Evolutionary conservation across 1,139 yeast species (phyloP), one percentile per base, ranked within the genome.

Genomic region (Candida sp.): DNA sequence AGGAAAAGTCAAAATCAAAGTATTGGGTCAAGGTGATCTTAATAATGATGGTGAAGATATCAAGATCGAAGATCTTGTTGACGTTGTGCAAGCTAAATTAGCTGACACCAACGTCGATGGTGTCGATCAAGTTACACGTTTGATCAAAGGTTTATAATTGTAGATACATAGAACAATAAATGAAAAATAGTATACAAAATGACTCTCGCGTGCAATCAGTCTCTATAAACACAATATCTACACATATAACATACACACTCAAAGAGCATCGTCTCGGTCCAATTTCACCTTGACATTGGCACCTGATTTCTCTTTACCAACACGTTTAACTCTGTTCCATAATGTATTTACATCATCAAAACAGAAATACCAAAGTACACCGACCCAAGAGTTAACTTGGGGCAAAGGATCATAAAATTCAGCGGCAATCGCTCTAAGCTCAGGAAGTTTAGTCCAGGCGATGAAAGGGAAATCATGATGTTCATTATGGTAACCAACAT

Each of bases 401-500:
- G 97, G 97, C 47, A 90, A 73, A 1, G 89, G 88, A 42, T 79
- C 86, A 61, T 90, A 90, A 60, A 86, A 90, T 57, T 90, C 97
- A 12, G 75, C 60, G 2, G 97, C 97, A 38, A 87, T 77, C 40
- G 66, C 60, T 47, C 86, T 74, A 35, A 90, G 68, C 47, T 76
- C 68, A 35, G 88, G 88, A 42, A 90, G 70, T 49, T 83, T 81
- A 1, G 95, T 77, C 97, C 97, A 90, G 0, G 97, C 93, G 53
- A 90, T 78, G 60, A 82, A 90, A 1, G 97, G 97, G 72, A 90
- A 90, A 64, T 90, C 97, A 57, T 90, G 97, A 63, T 90, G 97
- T 64, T 90, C 97, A 58, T 87, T 89, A 62, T 90, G 97, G 61
- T 88, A 82, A 1, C 97, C 97, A 7, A 89, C 97, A 56, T 90